Evolutionary conservation across 805 yeast species (phyloP).

Genomic region (Metschnikowia henanensis): DNA sequence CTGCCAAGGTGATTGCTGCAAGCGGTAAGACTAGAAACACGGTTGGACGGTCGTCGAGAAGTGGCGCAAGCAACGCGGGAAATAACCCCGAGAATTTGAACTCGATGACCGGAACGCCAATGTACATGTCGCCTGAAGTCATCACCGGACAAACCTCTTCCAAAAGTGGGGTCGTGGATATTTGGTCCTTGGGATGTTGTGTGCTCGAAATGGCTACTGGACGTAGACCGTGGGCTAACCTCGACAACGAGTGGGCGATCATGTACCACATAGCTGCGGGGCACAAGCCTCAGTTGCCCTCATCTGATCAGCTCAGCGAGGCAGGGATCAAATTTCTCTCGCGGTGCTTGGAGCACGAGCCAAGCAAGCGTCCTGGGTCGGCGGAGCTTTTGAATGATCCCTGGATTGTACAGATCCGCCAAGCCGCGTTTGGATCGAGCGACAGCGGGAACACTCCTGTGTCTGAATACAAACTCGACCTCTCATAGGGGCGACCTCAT

Average conservation of each 20-base stretch:
- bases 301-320: conserved; percentile 70
- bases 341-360: conserved; percentile 80
- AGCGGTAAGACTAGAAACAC: conserved; percentile 45
- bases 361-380: conserved; percentile 77
- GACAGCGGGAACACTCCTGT: conserved; percentile 37
- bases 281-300: conserved; percentile 83
- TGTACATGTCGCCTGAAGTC: conserved; percentile 99
- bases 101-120: conserved; percentile 89
- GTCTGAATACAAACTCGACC: conserved; percentile 24
- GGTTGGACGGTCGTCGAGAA: conserved; percentile 3
- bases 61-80: conserved; percentile 6
- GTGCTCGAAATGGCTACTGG: conserved; percentile 97
- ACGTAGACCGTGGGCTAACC: conserved; percentile 91
- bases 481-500: not conserved
- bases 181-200: conserved; percentile 98
- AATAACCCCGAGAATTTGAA: conserved; percentile 30
- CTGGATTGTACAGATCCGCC: conserved; percentile 77
- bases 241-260: conserved; percentile 97
- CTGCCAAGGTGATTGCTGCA: conserved; percentile 85
- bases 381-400: conserved; percentile 84
- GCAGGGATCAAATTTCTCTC: conserved; percentile 71
- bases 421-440: conserved; percentile 58
- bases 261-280: conserved; percentile 99
- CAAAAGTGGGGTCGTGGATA: conserved; percentile 69
- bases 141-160: conserved; percentile 74